Evolutionary conservation across 345 rosid species (phyloP).

Genomic region (Lepidium didymum): DNA sequence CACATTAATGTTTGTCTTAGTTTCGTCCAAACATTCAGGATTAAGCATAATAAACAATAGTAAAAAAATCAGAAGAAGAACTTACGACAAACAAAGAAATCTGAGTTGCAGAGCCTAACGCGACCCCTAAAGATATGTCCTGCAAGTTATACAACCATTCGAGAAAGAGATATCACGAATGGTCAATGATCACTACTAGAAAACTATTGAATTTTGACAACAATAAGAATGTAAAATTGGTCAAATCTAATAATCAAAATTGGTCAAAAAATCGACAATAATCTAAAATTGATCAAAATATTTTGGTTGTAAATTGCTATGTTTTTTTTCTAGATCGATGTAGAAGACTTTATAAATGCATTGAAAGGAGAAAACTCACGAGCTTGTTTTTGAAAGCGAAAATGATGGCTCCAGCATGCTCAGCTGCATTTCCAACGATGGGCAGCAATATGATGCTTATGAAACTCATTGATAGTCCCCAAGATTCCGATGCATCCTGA

Average conservation of each 20-base stretch:
- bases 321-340: too few relatives aligned
- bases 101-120: constrained; percentile 87
- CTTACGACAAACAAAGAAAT: constrained; percentile 80
- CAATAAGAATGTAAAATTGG: too few relatives aligned
- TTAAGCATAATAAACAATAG: neutral
- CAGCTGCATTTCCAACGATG: constrained; percentile 92
- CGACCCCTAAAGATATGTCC: constrained; percentile 86
- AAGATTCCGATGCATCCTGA: constrained; percentile 73
- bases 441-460: constrained; percentile 85
- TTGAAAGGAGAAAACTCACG: constrained; percentile 30
- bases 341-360: neutral
- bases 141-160: constrained; percentile 21
- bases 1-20: neutral
- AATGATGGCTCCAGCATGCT: constrained; percentile 90
- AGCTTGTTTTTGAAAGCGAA: constrained; percentile 91
- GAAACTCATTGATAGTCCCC: constrained; percentile 90
- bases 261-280: too few relatives aligned
- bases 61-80: neutral
- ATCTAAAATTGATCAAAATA: too few relatives aligned
- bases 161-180: neutral
- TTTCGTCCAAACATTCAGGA: neutral
- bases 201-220: too few relatives aligned
- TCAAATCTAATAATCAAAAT: too few relatives aligned
- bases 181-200: too few relatives aligned
- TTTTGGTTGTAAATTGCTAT: too few relatives aligned